Conservation (phyloP, 176 grass and related monocot species). For the Oryza punctata region DNA sequence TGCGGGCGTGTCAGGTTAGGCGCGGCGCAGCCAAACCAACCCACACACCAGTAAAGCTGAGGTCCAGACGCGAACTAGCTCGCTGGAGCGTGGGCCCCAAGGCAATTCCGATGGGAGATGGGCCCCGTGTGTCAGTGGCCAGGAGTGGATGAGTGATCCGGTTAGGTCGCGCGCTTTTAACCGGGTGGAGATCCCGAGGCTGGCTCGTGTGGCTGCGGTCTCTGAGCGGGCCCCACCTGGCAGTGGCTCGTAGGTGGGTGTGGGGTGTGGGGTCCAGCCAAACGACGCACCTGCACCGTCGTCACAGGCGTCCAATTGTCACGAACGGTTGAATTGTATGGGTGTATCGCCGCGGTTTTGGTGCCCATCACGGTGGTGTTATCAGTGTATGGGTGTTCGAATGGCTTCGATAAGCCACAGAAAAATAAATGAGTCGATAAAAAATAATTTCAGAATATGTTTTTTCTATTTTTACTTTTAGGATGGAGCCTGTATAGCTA, state of each 20-base stretch:
- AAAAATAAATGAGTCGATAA: too few species aligned
- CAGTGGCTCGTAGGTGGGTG: not conserved
- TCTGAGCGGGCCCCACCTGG: not conserved
- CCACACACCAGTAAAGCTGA: too few species aligned
- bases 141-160: not conserved
- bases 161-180: not conserved
- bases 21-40: not conserved
- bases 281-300: not conserved
- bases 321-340: not conserved
- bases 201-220: not conserved
- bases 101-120: too few species aligned
- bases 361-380: not conserved
- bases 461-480: too few species aligned
- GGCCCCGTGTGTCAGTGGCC: not conserved
- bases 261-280: too few species aligned
- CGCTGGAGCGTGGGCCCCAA: not conserved
- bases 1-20: too few species aligned
- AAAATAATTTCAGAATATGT: too few species aligned
- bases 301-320: too few species aligned
- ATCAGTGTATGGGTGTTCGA: too few species aligned
- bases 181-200: constrained; percentile 29
- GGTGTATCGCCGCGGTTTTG: not conserved
- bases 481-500: too few species aligned
- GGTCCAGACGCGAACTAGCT: not conserved
- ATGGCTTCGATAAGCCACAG: too few species aligned